Evolutionary conservation across 2,329 filamentous ascomycete genomes (phyloP), one percentile per base, ranked within the genome.

Genomic region (Colletotrichum euphorbiae): DNA sequence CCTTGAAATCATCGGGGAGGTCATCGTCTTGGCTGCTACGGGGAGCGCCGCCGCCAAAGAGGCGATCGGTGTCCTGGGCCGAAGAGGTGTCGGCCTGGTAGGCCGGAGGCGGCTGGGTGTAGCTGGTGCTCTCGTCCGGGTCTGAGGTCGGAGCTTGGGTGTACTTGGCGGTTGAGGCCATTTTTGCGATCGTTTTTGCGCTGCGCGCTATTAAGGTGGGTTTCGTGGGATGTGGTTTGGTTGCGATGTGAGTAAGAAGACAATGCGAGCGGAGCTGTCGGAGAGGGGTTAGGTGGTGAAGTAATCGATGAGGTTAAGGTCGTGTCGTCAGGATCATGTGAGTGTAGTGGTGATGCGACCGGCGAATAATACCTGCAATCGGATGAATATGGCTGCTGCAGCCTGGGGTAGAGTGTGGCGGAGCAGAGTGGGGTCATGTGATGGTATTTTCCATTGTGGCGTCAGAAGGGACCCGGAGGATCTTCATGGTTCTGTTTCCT

Each of bases 1-100:
- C 91, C 87, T 98, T 98, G 89, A 98, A 98, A 81, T 98, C 95
- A 83, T 98, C 95, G 1, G 95, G 95, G 50, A 98, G 78, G 76
- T 98, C 97, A 17, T 67, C 68, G 81, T 98, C 95, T 77, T 94
- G 89, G 80, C 94, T 94, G 77, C 85, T 87, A 74, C 94, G 89
- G 58, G 93, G 89, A 50, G 86, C 88, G 54, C 89, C 91, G 56
- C 87, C 89, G 70, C 86, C 86, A 65, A 92, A 87, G 45, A 92
- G 84, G 21, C 87, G 82, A 12, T 81, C 81, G 69, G 82, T 79
- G 70, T 87, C 84, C 74, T 85, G 84, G 69, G 85, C 80, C 69
- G 88, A 86, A 61, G 75, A 75, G 56, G 76, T 76, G 50, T 74
- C 76, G 59, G 81, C 77, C 73, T 84, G 83, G 83, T 98, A 98